Base-by-base conservation (phyloP, 1,139 yeast species). In the Candida sp. region DNA sequence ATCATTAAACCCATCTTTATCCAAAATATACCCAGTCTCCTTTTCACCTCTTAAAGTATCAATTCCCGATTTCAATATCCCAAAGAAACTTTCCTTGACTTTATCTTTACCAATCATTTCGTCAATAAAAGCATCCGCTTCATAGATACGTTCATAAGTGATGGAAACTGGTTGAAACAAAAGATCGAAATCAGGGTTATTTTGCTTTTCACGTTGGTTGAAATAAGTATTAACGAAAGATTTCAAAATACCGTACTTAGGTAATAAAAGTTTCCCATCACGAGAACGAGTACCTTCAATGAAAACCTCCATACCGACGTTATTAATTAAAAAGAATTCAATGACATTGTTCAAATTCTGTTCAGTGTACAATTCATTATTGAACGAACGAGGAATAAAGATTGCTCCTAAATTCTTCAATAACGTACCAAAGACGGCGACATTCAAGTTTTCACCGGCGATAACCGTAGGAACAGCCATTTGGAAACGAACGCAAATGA, bases 401-500 rank as follows among this genome's bases (percentile, higher is more conserved):
- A 74, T 67, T 15, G 77, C 79, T 4, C 80, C 80, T 50, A 75
- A 61, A 35, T 63, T 62, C 47, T 70, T 69, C 50, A 75, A 58
- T 39, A 71, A 59, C 4, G 66, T 64, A 1, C 87, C 86, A 43
- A 82, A 70, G 9, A 82, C 64, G 1, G 86, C 81, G 43, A 82
- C 82, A 54, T 82, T 82, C 56, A 82, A 73, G 58, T 82, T 82
- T 45, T 82, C 87, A 5, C 88, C 88, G 1, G 88, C 87, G 42
- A 82, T 79, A 4, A 82, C 86, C 3, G 77, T 63, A 1, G 88
- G 88, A 8, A 75, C 61, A 8, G 84, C 70, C 48, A 82, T 63
- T 35, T 81, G 82, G 51, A 82, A 71, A 35, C 87, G 62, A 51
- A 80, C 73, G 45, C 82, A 70, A 38, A 81, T 65, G 45, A 81